Evolutionary conservation across 1,139 yeast species (phyloP), one percentile per base, ranked within the genome.

Genomic region (Wickerhamomyces sp.): DNA sequence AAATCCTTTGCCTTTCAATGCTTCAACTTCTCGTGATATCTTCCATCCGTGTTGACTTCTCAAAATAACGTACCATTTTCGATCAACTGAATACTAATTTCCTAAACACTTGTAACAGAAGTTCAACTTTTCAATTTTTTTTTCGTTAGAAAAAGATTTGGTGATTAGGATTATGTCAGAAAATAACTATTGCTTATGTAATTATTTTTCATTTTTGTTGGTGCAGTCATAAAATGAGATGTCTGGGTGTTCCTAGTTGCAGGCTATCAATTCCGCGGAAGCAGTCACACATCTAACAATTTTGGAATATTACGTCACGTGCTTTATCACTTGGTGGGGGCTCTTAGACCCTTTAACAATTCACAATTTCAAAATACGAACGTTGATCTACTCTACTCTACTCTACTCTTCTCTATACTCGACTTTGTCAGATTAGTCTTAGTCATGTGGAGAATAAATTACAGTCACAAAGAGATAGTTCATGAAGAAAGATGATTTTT

Each of bases 71-170:
- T 30, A 30, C 32, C 32, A 30, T 30, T 30, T 27, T 16, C 13
- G 32, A 15, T 30, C 16, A 5, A n/a, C 12, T 19, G 24, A 17
- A n/a, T n/a, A n/a, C n/a, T n/a, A n/a, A n/a, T n/a, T n/a, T n/a
- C n/a, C n/a, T n/a, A n/a, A n/a, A n/a, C n/a, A n/a, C n/a, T n/a
- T n/a, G n/a, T n/a, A n/a, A n/a, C n/a, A 27, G 7, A 18, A 27
- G 7, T 27, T 27, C 31, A 28, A 28, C 31, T 28, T 28, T 28
- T 28, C 31, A 28, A 12, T 18, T 28, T 28, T 28, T 28, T 28
- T 28, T 16, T 14, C 7, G 16, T 17, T 16, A 17, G 21, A 6
- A 28, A 17, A 28, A 28, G 18, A 17, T 28, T 13, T 8, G 15
- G 5, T 12, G 30, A 7, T 9, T 8, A 18, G 7, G 12, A 29